Percentiles rank a stretch among this genome's conserved stretches.
These are phyloP conservation scores for Sugiyamaella paludigena DNA, from an alignment of 1,139 yeast genomes.

Conservation along the genomic window DNA sequence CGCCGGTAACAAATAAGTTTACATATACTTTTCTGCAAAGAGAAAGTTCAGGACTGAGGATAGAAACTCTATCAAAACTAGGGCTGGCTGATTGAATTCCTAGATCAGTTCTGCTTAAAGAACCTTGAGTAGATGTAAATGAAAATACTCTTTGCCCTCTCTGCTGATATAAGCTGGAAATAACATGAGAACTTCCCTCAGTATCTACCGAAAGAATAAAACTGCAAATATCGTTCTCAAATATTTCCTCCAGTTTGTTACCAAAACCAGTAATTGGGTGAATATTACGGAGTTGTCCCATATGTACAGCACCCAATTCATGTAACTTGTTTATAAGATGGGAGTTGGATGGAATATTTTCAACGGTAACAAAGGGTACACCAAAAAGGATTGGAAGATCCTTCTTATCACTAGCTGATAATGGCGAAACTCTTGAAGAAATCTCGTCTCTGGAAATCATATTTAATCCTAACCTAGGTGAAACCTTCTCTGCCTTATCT, in stretches of 20 bases:
- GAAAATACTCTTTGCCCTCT: slow-evolving; percentile 3
- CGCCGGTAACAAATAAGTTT: no score
- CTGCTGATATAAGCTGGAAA: neutral
- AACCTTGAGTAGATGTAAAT: slow-evolving; percentile 2
- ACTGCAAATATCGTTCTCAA: slow-evolving; percentile 11
- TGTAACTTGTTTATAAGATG: slow-evolving; percentile 1
- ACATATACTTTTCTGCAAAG: no score
- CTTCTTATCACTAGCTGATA: neutral
- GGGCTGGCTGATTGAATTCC: slow-evolving; percentile 21
- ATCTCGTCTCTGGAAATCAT: neutral
- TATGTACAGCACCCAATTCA: slow-evolving; percentile 15
- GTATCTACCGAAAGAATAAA: slow-evolving; percentile 19
- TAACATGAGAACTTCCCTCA: slow-evolving; percentile 11
- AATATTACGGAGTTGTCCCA: slow-evolving; percentile 10
- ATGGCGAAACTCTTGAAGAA: neutral
- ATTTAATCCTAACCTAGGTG: neutral
- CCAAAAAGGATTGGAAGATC: slow-evolving; percentile 17
- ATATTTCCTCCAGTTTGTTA: neutral
- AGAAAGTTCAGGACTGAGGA: slow-evolving; percentile 18
- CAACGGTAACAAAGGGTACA: slow-evolving; percentile 13
- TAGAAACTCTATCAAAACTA: slow-evolving; percentile 19
- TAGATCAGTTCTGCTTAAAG: neutral
- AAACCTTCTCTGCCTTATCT: neutral
- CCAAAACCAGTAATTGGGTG: slow-evolving; percentile 3
- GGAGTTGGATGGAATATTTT: slow-evolving; percentile 11